Evolutionary conservation across 2,329 filamentous ascomycete species (phyloP), one percentile per base, ranked within the genome.

Genomic region (Pestalotiopsis fici): DNA sequence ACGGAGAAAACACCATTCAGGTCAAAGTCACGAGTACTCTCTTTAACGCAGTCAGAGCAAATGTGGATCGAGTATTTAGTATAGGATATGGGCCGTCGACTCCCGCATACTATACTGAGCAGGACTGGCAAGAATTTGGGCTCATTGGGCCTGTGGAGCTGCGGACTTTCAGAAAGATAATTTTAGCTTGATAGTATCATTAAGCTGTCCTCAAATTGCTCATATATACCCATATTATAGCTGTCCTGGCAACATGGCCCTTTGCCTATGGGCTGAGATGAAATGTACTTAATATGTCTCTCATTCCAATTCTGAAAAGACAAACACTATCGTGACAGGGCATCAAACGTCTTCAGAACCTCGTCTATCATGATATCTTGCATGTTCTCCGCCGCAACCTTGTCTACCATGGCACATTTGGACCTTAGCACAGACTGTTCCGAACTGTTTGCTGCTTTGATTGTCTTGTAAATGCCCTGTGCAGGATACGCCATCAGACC

Each of bases 401-500:
- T 28, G 50, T 65, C 63, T 25, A 65, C 63, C 35, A 39, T 55
- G 47, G 63, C 63, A 15, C 63, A 55, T 31, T 65, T 65, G 50
- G 63, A 56, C 21, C 15, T 56, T 47, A 65, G 18, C 5, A 65
- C 35, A 28, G 50, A 56, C 18, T 54, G 56, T 78, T 77, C 3
- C 79, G 80, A 68, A 74, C 75, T 12, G 69, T 71, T 37, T 70
- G 72, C 9, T 71, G 72, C 62, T 35, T 76, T 73, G n/a, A 78
- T 68, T n/a, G 72, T 78, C 65, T 77, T 78, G 31, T 69, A 72
- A 3, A 78, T 73, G 0, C 76, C 76, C n/a, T 77, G 72, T 3
- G 72, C 73, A 1, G 78, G 75, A 63, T 79, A 79, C 1, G 75
- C 75, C 25, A 78, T 68, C 21, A 78, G 66, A 0, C 77, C 76